phyloP scores from a whole-genome alignment of 768 basidiomycete genomes.

The Agaricus bisporus region DNA sequence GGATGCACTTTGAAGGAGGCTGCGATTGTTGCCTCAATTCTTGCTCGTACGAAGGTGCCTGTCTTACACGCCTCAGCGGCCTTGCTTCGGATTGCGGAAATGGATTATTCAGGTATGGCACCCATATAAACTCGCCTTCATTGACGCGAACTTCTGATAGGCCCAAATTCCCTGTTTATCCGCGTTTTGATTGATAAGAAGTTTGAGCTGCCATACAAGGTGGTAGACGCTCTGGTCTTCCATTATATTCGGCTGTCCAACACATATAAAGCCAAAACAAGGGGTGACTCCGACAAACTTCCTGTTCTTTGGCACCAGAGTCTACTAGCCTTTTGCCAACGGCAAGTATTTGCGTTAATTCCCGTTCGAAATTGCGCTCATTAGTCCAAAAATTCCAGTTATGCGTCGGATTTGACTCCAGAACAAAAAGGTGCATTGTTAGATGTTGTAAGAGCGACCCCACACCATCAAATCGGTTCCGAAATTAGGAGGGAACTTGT shows the following conservation, averaged over 20 bases:
- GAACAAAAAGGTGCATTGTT: constrained; percentile 98
- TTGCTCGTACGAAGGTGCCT: constrained; percentile 88
- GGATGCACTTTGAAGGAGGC: constrained; percentile 94
- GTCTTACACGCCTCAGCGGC: constrained; percentile 97
- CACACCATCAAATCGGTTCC: constrained; percentile 81
- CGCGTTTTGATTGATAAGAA: constrained; percentile 97
- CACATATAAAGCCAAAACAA: constrained; percentile 67
- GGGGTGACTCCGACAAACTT: constrained; percentile 70
- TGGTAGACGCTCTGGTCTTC: constrained; percentile 94
- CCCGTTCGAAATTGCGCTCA: neutral
- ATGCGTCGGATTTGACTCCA: constrained; percentile 88
- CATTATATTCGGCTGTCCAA: constrained; percentile 97
- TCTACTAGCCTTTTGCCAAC: constrained; percentile 87
- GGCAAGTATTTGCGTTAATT: constrained; percentile 39
- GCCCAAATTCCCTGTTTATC: constrained; percentile 95
- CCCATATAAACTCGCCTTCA: neutral
- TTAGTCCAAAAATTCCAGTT: constrained; percentile 41
- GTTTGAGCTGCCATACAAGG: constrained; percentile 95
- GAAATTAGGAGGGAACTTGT: constrained; percentile 91
- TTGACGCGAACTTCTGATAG: constrained; percentile 22
- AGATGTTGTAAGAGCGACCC: constrained; percentile 82
- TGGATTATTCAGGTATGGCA: constrained; percentile 84
- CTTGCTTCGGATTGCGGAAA: constrained; percentile 84
- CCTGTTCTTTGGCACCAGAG: constrained; percentile 99
- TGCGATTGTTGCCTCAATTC: constrained; percentile 86